Evolutionary conservation across 192 early-diverging fungal genomes (phyloP), one percentile per base, ranked within the genome.

Genomic region (Coemansia furcata): DNA sequence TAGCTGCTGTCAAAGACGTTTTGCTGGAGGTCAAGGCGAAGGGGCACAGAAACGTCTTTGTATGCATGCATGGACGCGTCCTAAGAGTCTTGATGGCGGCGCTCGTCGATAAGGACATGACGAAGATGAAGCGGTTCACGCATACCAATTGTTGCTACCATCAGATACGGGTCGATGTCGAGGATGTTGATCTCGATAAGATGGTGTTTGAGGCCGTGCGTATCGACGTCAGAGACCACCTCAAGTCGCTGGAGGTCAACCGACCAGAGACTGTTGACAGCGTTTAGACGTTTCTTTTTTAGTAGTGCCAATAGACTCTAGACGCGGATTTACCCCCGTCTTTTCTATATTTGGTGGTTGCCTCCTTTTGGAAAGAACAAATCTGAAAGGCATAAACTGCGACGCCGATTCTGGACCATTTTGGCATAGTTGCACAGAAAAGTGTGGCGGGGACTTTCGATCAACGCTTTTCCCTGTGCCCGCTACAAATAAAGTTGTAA

Each of bases 91-190:
- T 82, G 19, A 69, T 82, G 74, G 63, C 74, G 9, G n/a, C 66
- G 23, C 33, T 82, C 39, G 72, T 82, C 14, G 68, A 73, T 59
- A 73, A 67, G 66, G 71, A 77, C 35, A 47, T 82, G 62, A 38
- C 57, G 10, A 73, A 43, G 29, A 82, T 82, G 80, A 49, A 74
- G 15, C 35, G 36, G 26, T 77, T 62, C 39, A 37, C 68, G 1
- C 80, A 82, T 29, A 69, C 80, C 1, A 82, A 82, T 47, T 73
- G 80, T 63, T 71, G 65, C 37, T 82, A 77, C 74, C 69, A 82
- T 46, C 65, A 74, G n/a, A 58, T 82, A 23, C 23, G 61, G 14
- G 68, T 71, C n/a, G 72, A 74, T 4, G 63, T 60, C 32, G 37
- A 21, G 12, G 40, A n/a, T 26, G 38, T 55, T 36, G 68, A 71